Conservation (phyloP, 2,329 filamentous ascomycete genomes). For the Pseudogymnoascus sp. region DNA sequence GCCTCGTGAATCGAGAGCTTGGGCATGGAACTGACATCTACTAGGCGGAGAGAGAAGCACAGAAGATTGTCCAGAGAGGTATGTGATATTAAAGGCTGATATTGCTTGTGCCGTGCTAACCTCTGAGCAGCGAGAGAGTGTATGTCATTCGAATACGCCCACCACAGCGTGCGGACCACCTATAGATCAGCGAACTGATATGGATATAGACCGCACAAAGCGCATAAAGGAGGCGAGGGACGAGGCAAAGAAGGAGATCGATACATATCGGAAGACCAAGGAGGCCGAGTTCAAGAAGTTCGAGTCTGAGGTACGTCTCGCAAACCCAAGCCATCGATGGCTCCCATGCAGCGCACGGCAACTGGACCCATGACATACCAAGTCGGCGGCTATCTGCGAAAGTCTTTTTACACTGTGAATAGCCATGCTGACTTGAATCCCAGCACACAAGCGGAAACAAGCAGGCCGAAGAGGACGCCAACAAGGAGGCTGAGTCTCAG, state of each 20-base stretch:
- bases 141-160: constrained; percentile 39
- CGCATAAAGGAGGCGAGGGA: constrained; percentile 92
- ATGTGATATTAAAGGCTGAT: constrained; percentile 24
- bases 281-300: constrained; percentile 94
- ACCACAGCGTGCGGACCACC: neutral
- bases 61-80: constrained; percentile 99
- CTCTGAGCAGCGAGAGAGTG: constrained; percentile 70
- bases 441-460: constrained; percentile 91
- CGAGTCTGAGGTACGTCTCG: constrained; percentile 55
- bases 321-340: neutral
- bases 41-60: constrained; percentile 93
- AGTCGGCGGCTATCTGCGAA: neutral
- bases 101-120: constrained; percentile 24
- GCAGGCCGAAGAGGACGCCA: constrained; percentile 69
- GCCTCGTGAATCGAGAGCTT: constrained; percentile 4
- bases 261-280: constrained; percentile 82
- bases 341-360: neutral
- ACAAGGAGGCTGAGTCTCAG: constrained; percentile 72
- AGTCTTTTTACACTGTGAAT: neutral
- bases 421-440: neutral
- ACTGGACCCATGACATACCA: neutral
- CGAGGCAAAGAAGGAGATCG: constrained; percentile 97
- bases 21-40: constrained; percentile 31
- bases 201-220: constrained; percentile 73
- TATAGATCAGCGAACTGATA: neutral